phyloP scores from a whole-genome alignment of 129 eudicot species.

The Centaurea solstitialis region DNA sequence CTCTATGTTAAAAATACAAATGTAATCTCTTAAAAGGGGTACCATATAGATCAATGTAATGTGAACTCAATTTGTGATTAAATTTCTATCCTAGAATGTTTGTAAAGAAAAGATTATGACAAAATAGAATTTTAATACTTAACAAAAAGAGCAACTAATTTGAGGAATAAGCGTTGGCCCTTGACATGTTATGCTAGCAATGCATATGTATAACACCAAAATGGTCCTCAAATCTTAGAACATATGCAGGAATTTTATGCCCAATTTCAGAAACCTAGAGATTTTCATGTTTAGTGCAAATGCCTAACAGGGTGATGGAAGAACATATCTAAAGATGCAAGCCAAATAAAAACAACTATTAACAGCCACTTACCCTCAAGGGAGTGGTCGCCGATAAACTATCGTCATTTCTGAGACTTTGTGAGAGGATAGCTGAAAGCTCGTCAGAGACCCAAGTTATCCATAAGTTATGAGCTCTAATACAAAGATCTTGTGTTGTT shows the following conservation, averaged over 20 bases:
- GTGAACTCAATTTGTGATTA: neutral
- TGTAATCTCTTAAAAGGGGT: conserved; percentile 9
- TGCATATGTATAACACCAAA: conserved; percentile 3
- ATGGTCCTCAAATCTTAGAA: neutral
- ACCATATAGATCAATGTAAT: conserved; percentile 6
- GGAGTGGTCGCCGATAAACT: conserved; percentile 69
- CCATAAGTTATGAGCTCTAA: conserved; percentile 88
- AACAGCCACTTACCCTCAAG: conserved; percentile 63
- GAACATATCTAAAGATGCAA: neutral
- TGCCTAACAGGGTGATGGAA: neutral
- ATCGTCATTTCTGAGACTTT: conserved; percentile 68
- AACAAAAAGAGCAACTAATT: conserved; percentile 5
- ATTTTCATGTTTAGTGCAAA: neutral
- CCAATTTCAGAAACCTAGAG: neutral
- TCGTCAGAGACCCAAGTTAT: conserved; percentile 87
- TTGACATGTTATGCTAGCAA: neutral
- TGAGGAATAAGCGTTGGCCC: neutral
- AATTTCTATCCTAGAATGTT: neutral
- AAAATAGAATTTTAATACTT: neutral
- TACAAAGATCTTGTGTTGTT: conserved; percentile 74
- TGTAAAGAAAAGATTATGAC: neutral
- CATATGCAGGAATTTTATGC: neutral
- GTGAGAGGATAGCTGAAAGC: conserved; percentile 55
- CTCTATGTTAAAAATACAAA: neutral
- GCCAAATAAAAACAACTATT: neutral